phyloP scores from a whole-genome alignment of 2,329 filamentous ascomycete genomes.

The Cryphonectria parasitica region DNA sequence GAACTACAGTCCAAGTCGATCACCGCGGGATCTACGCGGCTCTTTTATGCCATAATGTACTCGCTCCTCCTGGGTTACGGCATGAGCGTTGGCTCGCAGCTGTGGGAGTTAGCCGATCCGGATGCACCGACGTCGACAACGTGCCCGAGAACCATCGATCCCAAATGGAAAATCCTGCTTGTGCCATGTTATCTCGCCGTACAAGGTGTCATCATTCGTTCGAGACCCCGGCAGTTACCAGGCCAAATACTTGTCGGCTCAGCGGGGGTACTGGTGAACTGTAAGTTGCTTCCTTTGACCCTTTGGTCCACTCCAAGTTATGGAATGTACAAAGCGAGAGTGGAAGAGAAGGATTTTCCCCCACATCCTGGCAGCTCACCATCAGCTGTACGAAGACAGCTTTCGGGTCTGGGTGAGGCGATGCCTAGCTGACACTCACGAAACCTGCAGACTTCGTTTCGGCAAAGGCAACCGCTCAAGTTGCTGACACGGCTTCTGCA shows the following conservation, averaged over 20 bases:
- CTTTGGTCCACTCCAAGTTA: no score
- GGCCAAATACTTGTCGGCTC: slow-evolving; percentile 26
- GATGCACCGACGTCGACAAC: slow-evolving; percentile 38
- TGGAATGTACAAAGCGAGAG: not conserved
- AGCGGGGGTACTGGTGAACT: slow-evolving; percentile 28
- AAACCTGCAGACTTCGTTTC: slow-evolving; percentile 23
- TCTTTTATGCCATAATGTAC: slow-evolving; percentile 25
- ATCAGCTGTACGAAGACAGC: no score
- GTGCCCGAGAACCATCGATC: slow-evolving; percentile 36
- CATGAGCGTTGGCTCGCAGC: slow-evolving; percentile 36
- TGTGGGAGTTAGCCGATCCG: slow-evolving; percentile 38
- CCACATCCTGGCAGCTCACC: not conserved
- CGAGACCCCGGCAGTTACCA: slow-evolving; percentile 23
- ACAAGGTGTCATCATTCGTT: slow-evolving; percentile 27
- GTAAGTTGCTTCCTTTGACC: not conserved
- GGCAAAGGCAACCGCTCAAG: slow-evolving; percentile 23
- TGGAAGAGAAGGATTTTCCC: no score
- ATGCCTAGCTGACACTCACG: not conserved
- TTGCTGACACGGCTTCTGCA: slow-evolving; percentile 26
- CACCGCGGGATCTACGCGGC: slow-evolving; percentile 21
- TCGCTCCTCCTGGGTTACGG: slow-evolving; percentile 22
- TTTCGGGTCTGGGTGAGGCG: not conserved
- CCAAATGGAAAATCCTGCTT: slow-evolving; percentile 61
- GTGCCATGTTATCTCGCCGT: slow-evolving; percentile 70
- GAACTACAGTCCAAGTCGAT: slow-evolving; percentile 23